A percentile compares a stretch with the other conserved stretches of the same genome.
Conservation (phyloP, 179 eudicot genomes). For the Pouteria campechiana region DNA sequence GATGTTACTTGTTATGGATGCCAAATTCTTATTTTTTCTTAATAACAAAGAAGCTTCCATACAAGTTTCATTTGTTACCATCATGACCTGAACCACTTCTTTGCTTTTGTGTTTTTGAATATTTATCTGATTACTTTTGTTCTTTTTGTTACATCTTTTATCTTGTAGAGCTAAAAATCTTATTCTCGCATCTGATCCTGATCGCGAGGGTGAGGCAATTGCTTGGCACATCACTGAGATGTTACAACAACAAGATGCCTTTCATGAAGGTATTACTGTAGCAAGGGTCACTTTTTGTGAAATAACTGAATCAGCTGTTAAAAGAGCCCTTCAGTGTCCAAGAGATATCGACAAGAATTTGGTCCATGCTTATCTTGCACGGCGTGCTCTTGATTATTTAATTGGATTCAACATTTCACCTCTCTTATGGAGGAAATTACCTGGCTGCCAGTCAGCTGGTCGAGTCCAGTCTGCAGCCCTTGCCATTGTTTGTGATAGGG, state of each 20-base stretch:
- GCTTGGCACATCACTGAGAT: slow-evolving; percentile 97
- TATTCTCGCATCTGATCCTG: slow-evolving; percentile 98
- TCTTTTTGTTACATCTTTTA: slow-evolving; percentile 23
- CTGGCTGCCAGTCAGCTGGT: slow-evolving; percentile 96
- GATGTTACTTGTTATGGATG: too few relatives aligned
- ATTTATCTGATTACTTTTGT: slow-evolving; percentile 6
- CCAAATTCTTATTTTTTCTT: too few relatives aligned
- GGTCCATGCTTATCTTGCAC: slow-evolving; percentile 95
- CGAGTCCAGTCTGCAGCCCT: slow-evolving; percentile 96
- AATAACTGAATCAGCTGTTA: slow-evolving; percentile 81
- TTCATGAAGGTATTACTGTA: slow-evolving; percentile 45
- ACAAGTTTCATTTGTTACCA: too few relatives aligned
- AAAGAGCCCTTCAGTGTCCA: slow-evolving; percentile 67
- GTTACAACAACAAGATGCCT: slow-evolving; percentile 78
- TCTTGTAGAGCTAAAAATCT: slow-evolving; percentile 84
- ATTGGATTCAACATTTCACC: slow-evolving; percentile 98
- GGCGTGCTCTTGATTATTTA: slow-evolving; percentile 97
- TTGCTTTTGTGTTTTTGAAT: too few relatives aligned
- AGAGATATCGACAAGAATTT: slow-evolving; percentile 69
- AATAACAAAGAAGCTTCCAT: too few relatives aligned
- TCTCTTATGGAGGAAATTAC: slow-evolving; percentile 82
- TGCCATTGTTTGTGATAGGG: slow-evolving; percentile 76
- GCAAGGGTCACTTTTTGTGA: slow-evolving; percentile 88
- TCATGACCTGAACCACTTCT: too few relatives aligned
- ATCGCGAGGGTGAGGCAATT: slow-evolving; percentile 98